These are phyloP conservation scores for Gossypium gossypioides DNA, from an alignment of 441 rosid genomes.

Conservation along the genomic window DNA sequence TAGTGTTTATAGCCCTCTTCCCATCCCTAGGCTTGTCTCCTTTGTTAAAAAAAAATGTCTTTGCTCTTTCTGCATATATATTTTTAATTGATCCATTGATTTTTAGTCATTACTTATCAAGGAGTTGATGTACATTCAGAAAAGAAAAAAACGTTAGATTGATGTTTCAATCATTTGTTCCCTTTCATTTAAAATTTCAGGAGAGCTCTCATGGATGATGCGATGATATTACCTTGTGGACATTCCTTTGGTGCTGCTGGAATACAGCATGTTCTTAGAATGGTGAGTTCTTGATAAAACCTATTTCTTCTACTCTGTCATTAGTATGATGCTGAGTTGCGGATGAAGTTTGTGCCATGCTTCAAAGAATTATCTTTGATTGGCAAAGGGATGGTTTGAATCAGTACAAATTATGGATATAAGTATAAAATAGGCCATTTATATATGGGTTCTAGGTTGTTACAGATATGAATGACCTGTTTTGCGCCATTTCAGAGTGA, in stretches of 20 bases:
- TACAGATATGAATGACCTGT: background rate
- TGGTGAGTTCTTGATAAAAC: conserved; percentile 31
- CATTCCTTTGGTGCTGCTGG: conserved; percentile 82
- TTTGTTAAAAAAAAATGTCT: background rate
- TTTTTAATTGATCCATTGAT: background rate
- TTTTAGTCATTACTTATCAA: background rate
- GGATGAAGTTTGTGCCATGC: background rate
- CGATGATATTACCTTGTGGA: conserved; percentile 80
- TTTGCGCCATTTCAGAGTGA: background rate
- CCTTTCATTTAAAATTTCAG: conserved; percentile 26
- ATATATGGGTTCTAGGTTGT: background rate
- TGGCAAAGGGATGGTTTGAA: background rate
- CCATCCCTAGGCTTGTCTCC: background rate
- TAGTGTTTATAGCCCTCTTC: background rate
- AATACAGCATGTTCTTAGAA: conserved; percentile 44
- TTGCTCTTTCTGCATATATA: background rate
- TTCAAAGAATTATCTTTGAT: background rate
- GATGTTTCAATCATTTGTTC: background rate
- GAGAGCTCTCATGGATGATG: conserved; percentile 82
- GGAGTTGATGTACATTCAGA: background rate
- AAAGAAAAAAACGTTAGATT: background rate
- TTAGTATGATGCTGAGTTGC: background rate
- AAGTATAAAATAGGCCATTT: background rate
- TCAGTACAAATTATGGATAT: background rate
- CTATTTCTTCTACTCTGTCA: background rate